Base-by-base conservation (phyloP, 345 rosid species). In the Eucalyptus tenuipes region DNA sequence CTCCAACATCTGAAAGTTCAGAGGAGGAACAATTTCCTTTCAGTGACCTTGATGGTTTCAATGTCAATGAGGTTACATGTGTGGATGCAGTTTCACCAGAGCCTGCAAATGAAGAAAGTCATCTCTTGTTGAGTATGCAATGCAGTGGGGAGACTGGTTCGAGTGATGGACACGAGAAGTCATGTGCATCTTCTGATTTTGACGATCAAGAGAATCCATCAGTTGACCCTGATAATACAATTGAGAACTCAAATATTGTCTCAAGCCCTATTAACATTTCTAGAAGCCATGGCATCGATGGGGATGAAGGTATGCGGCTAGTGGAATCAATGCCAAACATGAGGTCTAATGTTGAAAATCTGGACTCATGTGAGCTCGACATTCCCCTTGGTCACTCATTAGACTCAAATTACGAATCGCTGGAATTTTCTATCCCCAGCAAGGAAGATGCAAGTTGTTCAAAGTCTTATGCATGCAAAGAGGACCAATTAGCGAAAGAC, bases 11-110 rank as follows among this genome's bases (percentile, higher is more conserved):
- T 31, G 94, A 93, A 89, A 89, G 91, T 91, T 92, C 92, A 81
- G 96, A 94, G 88, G 99, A 95, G 55, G 99, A 94, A 84, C 97
- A 96, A 49, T 95, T 97, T 90, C 92, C 89, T 88, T 95, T 96
- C 89, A 88, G 96, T 82, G 97, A 96, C 92, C 91, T 94, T 90
- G 96, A 91, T 85, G 95, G 93, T 86, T 88, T 68, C 64, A 92
- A 93, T 88, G 87, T 87, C 64, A 88, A 75, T 33, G 91, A 91
- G 85, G 71, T 66, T 88, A 88, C 86, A 79, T n/a, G 71, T 33
- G 88, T 61, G 66, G 92, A 87, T 86, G 89, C 92, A 85, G 86
- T 68, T 64, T 90, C 86, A 86, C 88, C 87, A 44, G 93, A 89
- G 90, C 49, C 40, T 53, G 33, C 89, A 37, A 91, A 91, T 82